These are phyloP conservation scores for Bisporella sp. DNA, from an alignment of 2,329 filamentous ascomycete genomes.

Conservation along the genomic window DNA sequence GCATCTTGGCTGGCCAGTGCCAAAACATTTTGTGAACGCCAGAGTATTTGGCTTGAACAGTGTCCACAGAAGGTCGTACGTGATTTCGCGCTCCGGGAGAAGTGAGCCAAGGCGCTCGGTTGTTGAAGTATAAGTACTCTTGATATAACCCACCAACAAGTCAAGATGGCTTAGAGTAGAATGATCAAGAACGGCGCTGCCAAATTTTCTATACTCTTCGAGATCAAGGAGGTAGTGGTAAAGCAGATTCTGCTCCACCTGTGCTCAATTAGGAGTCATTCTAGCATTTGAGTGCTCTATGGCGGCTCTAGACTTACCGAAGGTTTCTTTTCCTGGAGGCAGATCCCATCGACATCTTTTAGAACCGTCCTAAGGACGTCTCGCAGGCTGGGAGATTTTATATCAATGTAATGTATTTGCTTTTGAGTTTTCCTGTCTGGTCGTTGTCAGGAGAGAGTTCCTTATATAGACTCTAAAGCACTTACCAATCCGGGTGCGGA, in stretches of 20 bases:
- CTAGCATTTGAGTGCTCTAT: neutral
- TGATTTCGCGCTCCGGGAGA: conserved; percentile 24
- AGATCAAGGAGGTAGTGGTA: conserved; percentile 11
- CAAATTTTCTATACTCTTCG: neutral
- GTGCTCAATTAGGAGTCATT: conserved; percentile 2
- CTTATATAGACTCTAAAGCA: conserved; percentile 1
- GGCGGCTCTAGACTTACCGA: conserved; percentile 17
- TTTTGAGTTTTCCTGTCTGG: conserved; percentile 19
- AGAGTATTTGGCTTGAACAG: conserved; percentile 29
- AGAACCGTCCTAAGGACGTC: conserved; percentile 25
- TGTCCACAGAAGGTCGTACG: conserved; percentile 29
- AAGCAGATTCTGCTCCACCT: conserved; percentile 10
- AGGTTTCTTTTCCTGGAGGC: conserved; percentile 25
- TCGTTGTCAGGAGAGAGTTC: neutral
- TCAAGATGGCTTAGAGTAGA: conserved; percentile 5
- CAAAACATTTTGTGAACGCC: conserved; percentile 21
- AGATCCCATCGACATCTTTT: conserved; percentile 23
- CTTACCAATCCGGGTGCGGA: conserved; percentile 9
- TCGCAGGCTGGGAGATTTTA: conserved; percentile 27
- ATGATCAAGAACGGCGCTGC: neutral
- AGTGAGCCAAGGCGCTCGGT: conserved; percentile 14
- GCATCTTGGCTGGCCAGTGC: conserved; percentile 14
- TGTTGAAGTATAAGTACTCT: conserved; percentile 5
- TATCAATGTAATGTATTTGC: conserved; percentile 19
- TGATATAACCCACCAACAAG: conserved; percentile 12